Conservation (phyloP, 2,329 filamentous ascomycete species). For the Zalaria sp. region DNA sequence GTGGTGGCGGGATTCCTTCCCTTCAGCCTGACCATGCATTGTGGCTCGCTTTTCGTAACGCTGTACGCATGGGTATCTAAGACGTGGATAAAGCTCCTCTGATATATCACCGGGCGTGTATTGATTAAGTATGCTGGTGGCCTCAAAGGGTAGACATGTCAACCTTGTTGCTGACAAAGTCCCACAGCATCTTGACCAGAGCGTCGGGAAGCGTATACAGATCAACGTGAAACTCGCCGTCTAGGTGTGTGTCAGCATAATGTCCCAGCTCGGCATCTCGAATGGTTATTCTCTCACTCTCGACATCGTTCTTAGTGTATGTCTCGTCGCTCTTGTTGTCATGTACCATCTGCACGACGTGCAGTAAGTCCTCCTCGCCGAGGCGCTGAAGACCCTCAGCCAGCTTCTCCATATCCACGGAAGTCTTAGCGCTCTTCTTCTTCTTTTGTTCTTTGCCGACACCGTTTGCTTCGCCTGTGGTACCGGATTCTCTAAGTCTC, state of each 20-base stretch:
- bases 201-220: conserved; percentile 89
- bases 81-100: too few relatives aligned
- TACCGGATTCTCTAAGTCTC: conserved; percentile 67
- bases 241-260: conserved; percentile 33
- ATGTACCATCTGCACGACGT: conserved; percentile 95
- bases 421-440: conserved; percentile 30
- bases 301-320: conserved; percentile 93
- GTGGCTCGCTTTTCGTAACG: too few relatives aligned
- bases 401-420: conserved; percentile 89
- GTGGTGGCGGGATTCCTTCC: too few relatives aligned
- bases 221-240: conserved; percentile 96
- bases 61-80: too few relatives aligned
- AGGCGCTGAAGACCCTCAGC: conserved; percentile 83
- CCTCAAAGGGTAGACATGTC: conserved; percentile 11
- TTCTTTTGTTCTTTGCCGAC: conserved; percentile 68
- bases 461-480: conserved; percentile 49
- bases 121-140: too few relatives aligned
- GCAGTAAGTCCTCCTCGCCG: conserved; percentile 80
- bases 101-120: too few relatives aligned
- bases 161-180: conserved; percentile 45
- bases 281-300: conserved; percentile 46
- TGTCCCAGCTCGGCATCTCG: conserved; percentile 5
- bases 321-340: conserved; percentile 91
- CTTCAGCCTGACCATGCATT: too few relatives aligned
- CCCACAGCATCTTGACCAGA: conserved; percentile 90